A percentile compares a stretch with the other conserved stretches of the same genome.
These are phyloP conservation scores for Pleurotus djamor DNA, from an alignment of 768 basidiomycete species.

Conservation along the genomic window DNA sequence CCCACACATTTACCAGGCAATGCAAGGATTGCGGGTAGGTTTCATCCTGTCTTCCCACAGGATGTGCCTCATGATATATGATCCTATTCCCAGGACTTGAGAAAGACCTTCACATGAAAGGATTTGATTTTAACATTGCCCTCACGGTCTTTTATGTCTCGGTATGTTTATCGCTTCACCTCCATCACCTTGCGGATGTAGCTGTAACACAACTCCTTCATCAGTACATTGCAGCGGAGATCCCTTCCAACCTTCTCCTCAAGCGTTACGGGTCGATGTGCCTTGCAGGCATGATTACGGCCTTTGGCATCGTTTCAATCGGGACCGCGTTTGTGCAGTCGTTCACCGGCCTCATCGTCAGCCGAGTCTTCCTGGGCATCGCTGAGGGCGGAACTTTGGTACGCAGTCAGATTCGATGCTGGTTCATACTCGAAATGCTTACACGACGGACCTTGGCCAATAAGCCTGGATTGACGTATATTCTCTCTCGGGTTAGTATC, in stretches of 20 bases:
- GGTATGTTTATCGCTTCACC: constrained; percentile 15
- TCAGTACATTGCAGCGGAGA: constrained; percentile 34
- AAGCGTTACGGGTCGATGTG: constrained; percentile 39
- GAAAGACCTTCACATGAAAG: constrained; percentile 37
- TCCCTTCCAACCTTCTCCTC: constrained; percentile 39
- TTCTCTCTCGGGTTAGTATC: constrained; percentile 30
- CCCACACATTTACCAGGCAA: constrained; percentile 16
- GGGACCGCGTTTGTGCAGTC: constrained; percentile 37
- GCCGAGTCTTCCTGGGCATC: constrained; percentile 36
- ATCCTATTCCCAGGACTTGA: constrained; percentile 25
- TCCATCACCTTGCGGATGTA: neutral
- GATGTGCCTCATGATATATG: no score
- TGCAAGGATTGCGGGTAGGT: constrained; percentile 28
- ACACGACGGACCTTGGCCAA: neutral
- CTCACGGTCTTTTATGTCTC: constrained; percentile 40
- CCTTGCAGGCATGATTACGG: constrained; percentile 33
- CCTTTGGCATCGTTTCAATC: constrained; percentile 35
- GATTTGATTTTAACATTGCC: constrained; percentile 38
- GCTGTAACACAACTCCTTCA: neutral
- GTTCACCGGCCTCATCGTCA: constrained; percentile 30
- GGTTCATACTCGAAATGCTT: no score
- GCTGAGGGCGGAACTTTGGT: constrained; percentile 42
- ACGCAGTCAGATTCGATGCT: constrained; percentile 1
- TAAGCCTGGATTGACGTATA: constrained; percentile 38
- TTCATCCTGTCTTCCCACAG: neutral